Conservation (phyloP, 2,329 filamentous ascomycete genomes). For the Sphaerostilbella broomeana region DNA sequence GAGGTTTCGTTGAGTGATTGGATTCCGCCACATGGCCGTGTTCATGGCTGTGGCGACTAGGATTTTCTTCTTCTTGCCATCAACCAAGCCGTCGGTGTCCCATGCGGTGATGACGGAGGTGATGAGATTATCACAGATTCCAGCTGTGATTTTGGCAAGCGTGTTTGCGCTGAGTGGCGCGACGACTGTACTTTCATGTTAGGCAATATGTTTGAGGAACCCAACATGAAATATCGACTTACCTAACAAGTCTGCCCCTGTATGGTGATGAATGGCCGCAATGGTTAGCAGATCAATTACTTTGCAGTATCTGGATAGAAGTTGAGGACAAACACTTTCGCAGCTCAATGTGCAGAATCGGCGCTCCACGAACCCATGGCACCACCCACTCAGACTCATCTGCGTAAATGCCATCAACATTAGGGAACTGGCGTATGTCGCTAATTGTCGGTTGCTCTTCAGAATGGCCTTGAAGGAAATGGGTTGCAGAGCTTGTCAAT, state of each 20-base stretch:
- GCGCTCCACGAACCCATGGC: conserved; percentile 71
- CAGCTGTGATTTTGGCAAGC: conserved; percentile 74
- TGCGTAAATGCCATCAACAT: conserved; percentile 73
- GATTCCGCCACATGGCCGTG: conserved; percentile 83
- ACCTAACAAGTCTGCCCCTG: conserved; percentile 57
- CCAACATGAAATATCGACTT: not conserved
- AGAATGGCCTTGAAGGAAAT: conserved; percentile 72
- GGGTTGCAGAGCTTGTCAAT: conserved; percentile 64
- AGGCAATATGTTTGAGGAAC: not conserved
- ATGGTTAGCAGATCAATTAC: not conserved
- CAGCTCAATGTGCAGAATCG: conserved; percentile 86
- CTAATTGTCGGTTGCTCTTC: conserved; percentile 66
- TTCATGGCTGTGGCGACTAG: conserved; percentile 82
- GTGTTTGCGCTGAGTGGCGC: conserved; percentile 79
- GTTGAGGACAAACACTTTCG: conserved; percentile 41
- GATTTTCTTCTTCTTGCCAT: conserved; percentile 56
- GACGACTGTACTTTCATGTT: conserved; percentile 48
- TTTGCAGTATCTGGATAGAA: not conserved
- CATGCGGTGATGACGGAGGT: conserved; percentile 74
- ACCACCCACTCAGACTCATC: conserved; percentile 80
- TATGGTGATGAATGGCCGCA: not conserved
- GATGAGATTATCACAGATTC: conserved; percentile 71
- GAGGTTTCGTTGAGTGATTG: conserved; percentile 69
- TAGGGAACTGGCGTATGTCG: conserved; percentile 52
- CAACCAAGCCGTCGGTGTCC: conserved; percentile 65